phyloP scores from a whole-genome alignment of 345 rosid species.

The Euphorbia tirucalli region DNA sequence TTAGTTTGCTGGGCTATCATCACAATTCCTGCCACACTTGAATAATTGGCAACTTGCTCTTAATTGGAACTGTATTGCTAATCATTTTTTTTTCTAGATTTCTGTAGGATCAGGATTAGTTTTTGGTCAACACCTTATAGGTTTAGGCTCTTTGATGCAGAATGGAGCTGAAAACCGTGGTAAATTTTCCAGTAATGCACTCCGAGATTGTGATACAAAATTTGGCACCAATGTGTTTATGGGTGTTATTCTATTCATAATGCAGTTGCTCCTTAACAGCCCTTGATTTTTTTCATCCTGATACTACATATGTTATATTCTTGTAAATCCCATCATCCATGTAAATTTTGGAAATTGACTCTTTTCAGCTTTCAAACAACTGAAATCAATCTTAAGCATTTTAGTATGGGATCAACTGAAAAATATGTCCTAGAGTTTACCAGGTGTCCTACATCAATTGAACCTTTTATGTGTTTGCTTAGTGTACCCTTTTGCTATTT shows the following conservation, averaged over 20 bases:
- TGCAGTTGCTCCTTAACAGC: neutral
- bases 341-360: neutral
- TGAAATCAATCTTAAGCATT: neutral
- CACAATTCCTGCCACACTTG: too few species aligned
- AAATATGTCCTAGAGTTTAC: neutral
- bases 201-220: neutral
- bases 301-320: neutral
- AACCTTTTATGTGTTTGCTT: neutral
- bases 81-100: neutral
- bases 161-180: neutral
- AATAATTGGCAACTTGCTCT: too few species aligned
- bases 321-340: neutral
- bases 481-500: neutral
- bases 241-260: neutral
- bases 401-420: neutral
- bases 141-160: neutral
- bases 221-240: neutral
- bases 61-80: neutral
- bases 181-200: neutral
- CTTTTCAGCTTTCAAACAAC: neutral
- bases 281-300: neutral
- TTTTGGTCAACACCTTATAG: neutral
- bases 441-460: neutral
- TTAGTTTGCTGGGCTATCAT: too few species aligned
- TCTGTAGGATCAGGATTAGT: neutral